Base-by-base conservation (phyloP, 2,329 filamentous ascomycete genomes). In the Neonectria neomacrospora region DNA sequence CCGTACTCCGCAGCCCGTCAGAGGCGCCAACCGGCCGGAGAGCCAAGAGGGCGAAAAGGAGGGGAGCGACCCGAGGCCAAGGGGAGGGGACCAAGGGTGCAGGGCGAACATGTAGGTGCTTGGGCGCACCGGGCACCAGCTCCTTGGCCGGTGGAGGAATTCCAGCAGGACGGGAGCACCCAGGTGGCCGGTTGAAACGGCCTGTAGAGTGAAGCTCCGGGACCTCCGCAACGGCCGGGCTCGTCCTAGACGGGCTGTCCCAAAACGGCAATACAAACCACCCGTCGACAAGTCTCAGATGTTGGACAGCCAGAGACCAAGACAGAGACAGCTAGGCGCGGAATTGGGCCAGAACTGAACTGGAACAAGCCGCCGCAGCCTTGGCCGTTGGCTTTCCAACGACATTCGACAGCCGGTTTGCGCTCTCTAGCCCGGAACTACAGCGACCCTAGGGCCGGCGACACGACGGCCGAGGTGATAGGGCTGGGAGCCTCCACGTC, bases 401-500 rank as follows among this genome's bases (percentile, higher is more conserved):
- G n/a, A n/a, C n/a, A n/a, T n/a, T n/a, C 42, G 18, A 20, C 18
- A 4, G 47, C 26, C 18, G 6, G 42, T 6, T 45, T 10, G 11
- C 22, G 23, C 23, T 22, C 32, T 9, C 20, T 53, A 42, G 57
- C 39, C 37, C 32, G 44, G 44, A 30, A 32, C 47, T 53, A 44
- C 26, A 50, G 56, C 37, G 26, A 50, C 54, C 61, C 61, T 64
- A 60, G 52, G 59, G n/a, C 61, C 53, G 18, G 23, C 45, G 53
- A 39, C 48, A 26, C 39, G 53, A 48, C 44, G 37, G 34, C 52
- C 28, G 34, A 52, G 22, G 53, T 54, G 65, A 63, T 66, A 67
- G 61, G 65, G 63, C 65, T 66, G 63, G 55, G 59, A 61, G 57
- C 63, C 59, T 67, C 58, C 65, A 66, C 65, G 56, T 64, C 65